These are phyloP conservation scores for Coniophora puteana DNA, from an alignment of 1,284 basidiomycete species.

Conservation along the genomic window DNA sequence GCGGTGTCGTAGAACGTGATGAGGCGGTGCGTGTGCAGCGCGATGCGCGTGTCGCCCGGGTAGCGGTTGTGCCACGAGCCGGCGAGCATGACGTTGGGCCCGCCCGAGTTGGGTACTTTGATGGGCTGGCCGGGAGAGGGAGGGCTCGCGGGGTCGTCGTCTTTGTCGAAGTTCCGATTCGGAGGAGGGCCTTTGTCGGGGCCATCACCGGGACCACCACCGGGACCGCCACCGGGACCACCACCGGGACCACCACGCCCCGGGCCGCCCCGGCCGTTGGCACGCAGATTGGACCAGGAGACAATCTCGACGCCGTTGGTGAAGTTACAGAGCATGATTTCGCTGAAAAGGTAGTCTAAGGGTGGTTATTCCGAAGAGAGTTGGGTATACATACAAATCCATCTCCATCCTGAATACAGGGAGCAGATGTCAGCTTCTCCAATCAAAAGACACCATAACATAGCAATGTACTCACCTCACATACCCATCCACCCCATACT, in stretches of 20 bases:
- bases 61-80: slow-evolving; percentile 32
- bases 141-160: slow-evolving; percentile 1
- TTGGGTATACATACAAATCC: slow-evolving; percentile 36
- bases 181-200: background rate
- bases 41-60: slow-evolving; percentile 34
- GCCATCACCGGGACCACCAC: too few relatives aligned
- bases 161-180: background rate
- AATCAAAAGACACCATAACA: background rate
- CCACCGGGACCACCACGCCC: slow-evolving; percentile 6
- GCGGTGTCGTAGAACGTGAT: slow-evolving; percentile 33
- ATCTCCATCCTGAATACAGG: slow-evolving; percentile 39
- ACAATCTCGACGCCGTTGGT: slow-evolving; percentile 34
- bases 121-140: too few relatives aligned
- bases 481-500: slow-evolving; percentile 34
- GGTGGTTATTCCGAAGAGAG: background rate
- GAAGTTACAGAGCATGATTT: slow-evolving; percentile 51
- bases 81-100: slow-evolving; percentile 18
- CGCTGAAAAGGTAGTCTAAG: slow-evolving; percentile 27
- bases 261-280: background rate
- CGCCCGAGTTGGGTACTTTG: too few relatives aligned
- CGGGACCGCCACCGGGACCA: slow-evolving; percentile 2
- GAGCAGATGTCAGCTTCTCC: background rate
- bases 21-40: slow-evolving; percentile 26
- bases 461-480: slow-evolving; percentile 25
- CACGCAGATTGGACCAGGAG: slow-evolving; percentile 26